These are phyloP conservation scores for Encephalitozoon romaleae DNA, from an alignment of 371 early-diverging fungal species.

Conservation along the genomic window DNA sequence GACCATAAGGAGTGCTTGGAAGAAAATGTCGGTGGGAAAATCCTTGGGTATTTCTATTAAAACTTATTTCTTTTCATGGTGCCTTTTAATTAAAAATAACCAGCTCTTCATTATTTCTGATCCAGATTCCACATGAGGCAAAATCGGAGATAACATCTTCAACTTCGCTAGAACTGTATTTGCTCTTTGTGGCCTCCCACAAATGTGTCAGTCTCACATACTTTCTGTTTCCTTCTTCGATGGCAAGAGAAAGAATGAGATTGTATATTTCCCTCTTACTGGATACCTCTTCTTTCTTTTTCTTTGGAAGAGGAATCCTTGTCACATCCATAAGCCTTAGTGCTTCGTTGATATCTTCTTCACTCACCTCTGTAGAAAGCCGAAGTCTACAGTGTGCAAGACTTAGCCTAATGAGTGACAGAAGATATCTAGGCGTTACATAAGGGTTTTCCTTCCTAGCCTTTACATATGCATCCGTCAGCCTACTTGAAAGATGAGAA, in stretches of 20 bases:
- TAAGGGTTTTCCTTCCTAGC: constrained; percentile 63
- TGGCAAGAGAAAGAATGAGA: constrained; percentile 43
- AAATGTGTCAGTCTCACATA: constrained; percentile 33
- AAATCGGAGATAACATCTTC: constrained; percentile 52
- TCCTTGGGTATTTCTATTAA: constrained; percentile 82
- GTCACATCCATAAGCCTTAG: constrained; percentile 72
- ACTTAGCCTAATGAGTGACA: constrained; percentile 79
- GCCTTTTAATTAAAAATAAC: constrained; percentile 48
- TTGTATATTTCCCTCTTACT: constrained; percentile 47
- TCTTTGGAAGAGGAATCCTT: constrained; percentile 65
- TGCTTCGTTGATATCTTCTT: constrained; percentile 82
- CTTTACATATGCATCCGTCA: constrained; percentile 59
- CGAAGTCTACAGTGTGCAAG: constrained; percentile 78
- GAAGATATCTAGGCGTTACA: constrained; percentile 63
- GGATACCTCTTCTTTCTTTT: constrained; percentile 17
- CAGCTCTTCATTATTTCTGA: constrained; percentile 43
- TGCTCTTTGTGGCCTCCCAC: constrained; percentile 25
- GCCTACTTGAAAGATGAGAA: constrained; percentile 19
- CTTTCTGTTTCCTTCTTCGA: constrained; percentile 20
- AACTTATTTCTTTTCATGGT: not conserved
- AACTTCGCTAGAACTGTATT: constrained; percentile 38
- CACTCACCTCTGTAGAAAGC: constrained; percentile 68
- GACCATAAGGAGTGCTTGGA: constrained; percentile 97
- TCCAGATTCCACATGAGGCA: constrained; percentile 47
- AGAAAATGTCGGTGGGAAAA: constrained; percentile 84